Evolutionary conservation across 192 early-diverging fungal genomes (phyloP).

Genomic region (Endogone sp.): DNA sequence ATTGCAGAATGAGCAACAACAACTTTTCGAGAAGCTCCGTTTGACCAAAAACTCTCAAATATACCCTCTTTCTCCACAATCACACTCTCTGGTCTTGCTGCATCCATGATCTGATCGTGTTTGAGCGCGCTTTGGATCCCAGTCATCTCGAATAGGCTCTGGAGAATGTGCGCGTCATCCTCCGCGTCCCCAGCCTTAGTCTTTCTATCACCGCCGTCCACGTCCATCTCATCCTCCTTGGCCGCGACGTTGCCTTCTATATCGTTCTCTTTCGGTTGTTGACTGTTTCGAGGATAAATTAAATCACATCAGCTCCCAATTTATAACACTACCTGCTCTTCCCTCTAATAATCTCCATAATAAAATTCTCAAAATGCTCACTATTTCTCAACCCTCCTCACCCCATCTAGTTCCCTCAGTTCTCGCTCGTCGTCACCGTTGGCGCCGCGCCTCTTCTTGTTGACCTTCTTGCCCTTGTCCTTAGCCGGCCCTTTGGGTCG

Average conservation of each 20-base stretch:
- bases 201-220: not conserved
- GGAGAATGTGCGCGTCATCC: slow-evolving; percentile 69
- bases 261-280: slow-evolving; percentile 4
- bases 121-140: slow-evolving; percentile 87
- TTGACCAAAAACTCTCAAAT: not conserved
- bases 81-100: slow-evolving; percentile 51
- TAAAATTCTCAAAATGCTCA: slow-evolving; percentile 29
- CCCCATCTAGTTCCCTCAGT: slow-evolving; percentile 26
- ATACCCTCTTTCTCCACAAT: slow-evolving; percentile 72
- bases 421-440: slow-evolving; percentile 26
- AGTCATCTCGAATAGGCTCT: slow-evolving; percentile 75
- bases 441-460: not conserved
- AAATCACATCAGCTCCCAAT: not conserved
- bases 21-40: slow-evolving; percentile 3
- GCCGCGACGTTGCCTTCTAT: not conserved
- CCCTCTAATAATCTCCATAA: not conserved
- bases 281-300: not conserved
- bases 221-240: slow-evolving; percentile 10
- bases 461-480: slow-evolving; percentile 12
- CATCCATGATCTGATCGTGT: slow-evolving; percentile 88
- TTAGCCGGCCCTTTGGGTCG: not conserved
- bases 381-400: slow-evolving; percentile 37
- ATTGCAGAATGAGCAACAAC: too few species aligned
- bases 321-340: slow-evolving; percentile 4
- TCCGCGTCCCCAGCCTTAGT: slow-evolving; percentile 19